Evolutionary conservation across 352 stramenopile genomes (phyloP), one percentile per base, ranked within the genome.

Genomic region (Pythium phragmiticola): DNA sequence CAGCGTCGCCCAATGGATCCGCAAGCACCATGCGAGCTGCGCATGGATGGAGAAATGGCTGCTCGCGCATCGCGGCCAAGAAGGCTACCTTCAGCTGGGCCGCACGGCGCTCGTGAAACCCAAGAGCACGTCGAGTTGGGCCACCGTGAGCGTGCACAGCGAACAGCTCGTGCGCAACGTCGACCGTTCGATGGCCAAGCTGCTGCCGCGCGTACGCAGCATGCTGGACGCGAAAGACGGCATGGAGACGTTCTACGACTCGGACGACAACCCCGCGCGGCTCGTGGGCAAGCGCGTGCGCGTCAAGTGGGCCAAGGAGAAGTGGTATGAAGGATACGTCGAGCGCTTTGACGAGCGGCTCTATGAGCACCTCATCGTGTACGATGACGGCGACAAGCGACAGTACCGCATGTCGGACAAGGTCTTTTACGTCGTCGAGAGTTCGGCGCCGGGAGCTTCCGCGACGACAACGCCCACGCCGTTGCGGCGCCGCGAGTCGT

Each of bases 331-430:
- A 72, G 88, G 88, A 13, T 58, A 53, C 33, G 86, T 96, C 12
- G 72, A 91, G 59, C 71, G 75, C 33, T 96, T 94, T 62, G 80
- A 96, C 57, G 82, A 92, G 39, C 71, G 73, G 9, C 83, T 80
- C 45, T 93, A 91, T 67, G 84, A 95, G 51, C 88, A 96, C 61
- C 79, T 86, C 39, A 83, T 96, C 28, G 70, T 78, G 41, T 96
- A 96, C 63, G 86, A 96, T 63, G 88, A 96, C 42, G 88, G 88
- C 48, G 88, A 96, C 70, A 83, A 89, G 71, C 80, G 87, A 21
- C 88, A 82, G 52, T 96, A 96, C 56, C 86, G 87, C 60, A 96
- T 96, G 86, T 89, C 84, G 7, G 88, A 96, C 54, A 96, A 95
- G 46, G 74, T 91, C 9, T 96, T 96, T 58, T 92, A 92, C 61